phyloP scores from a whole-genome alignment of 2,329 filamentous ascomycete genomes.

The Colletotrichum endophyticum region DNA sequence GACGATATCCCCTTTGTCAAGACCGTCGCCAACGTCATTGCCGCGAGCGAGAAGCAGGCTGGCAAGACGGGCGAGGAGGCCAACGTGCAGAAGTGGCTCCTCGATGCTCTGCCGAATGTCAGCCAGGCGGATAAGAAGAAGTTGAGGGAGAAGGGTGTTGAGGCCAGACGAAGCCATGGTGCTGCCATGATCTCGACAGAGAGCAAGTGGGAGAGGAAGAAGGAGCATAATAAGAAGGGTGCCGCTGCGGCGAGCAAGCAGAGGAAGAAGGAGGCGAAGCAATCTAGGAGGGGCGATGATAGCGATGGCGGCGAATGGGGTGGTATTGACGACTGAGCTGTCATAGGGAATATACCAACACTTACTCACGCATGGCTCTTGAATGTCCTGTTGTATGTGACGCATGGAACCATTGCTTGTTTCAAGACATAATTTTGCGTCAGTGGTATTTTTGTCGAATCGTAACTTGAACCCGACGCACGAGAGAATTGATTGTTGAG shows the following conservation, averaged over 20 bases:
- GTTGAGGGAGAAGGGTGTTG: constrained; percentile 82
- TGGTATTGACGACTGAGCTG: constrained; percentile 49
- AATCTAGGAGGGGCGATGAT: constrained; percentile 26
- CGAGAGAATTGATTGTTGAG: neutral
- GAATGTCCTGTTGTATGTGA: neutral
- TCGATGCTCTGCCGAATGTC: constrained; percentile 84
- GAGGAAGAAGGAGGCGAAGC: constrained; percentile 45
- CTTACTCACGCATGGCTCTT: neutral
- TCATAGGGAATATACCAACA: neutral
- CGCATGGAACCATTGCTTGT: neutral
- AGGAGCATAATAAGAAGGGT: constrained; percentile 69
- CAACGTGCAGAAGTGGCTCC: constrained; percentile 81
- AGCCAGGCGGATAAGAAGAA: constrained; percentile 84
- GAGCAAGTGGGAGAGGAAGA: constrained; percentile 75
- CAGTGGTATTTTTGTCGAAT: neutral
- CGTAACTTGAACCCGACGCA: neutral
- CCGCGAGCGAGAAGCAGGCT: constrained; percentile 77
- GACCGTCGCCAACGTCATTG: constrained; percentile 91
- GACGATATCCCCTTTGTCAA: constrained; percentile 91
- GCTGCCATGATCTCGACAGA: constrained; percentile 79
- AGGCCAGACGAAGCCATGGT: constrained; percentile 60
- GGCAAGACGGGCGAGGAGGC: constrained; percentile 57
- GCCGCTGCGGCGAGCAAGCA: constrained; percentile 68
- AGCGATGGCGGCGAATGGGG: constrained; percentile 46
- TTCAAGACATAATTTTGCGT: neutral